These are phyloP conservation scores for Myriosclerotinia scirpicola DNA, from an alignment of 2,329 filamentous ascomycete genomes.

Conservation along the genomic window DNA sequence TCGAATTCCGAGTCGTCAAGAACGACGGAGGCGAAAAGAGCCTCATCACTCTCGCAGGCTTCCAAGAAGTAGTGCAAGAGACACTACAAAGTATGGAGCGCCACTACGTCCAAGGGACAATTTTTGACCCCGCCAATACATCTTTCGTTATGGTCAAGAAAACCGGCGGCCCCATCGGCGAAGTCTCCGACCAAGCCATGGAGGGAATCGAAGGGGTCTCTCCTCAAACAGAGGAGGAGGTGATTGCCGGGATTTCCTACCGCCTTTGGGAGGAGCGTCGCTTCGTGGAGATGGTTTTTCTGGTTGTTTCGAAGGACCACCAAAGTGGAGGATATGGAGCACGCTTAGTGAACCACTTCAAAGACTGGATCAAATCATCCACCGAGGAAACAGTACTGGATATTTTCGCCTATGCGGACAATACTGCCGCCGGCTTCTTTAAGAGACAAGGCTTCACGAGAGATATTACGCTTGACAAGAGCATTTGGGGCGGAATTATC, in stretches of 20 bases:
- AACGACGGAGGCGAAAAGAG: neutral
- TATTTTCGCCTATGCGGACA: slow-evolving; percentile 3
- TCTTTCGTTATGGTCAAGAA: slow-evolving; percentile 4
- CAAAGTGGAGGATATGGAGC: neutral
- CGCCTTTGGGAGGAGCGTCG: neutral
- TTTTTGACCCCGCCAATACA: neutral
- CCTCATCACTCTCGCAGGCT: neutral
- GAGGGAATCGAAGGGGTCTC: too few species aligned
- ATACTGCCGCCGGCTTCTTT: slow-evolving; percentile 7
- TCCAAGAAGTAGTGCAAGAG: slow-evolving; percentile 6
- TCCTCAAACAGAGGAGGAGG: neutral
- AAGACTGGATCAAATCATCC: slow-evolving; percentile 7
- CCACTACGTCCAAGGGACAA: neutral
- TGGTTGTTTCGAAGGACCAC: neutral
- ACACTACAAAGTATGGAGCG: neutral
- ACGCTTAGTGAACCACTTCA: slow-evolving; percentile 8
- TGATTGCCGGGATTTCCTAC: neutral
- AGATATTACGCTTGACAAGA: neutral
- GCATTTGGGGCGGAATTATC: neutral
- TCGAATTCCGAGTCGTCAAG: neutral
- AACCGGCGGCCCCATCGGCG: neutral
- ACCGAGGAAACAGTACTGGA: slow-evolving; percentile 6
- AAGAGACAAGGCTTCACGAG: slow-evolving; percentile 4
- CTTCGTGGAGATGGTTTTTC: slow-evolving; percentile 10
- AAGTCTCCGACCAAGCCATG: too few species aligned